Percentiles rank a stretch among this genome's conserved stretches.
phyloP scores from a whole-genome alignment of 257 asterid species.

The Solanum bukasovii region DNA sequence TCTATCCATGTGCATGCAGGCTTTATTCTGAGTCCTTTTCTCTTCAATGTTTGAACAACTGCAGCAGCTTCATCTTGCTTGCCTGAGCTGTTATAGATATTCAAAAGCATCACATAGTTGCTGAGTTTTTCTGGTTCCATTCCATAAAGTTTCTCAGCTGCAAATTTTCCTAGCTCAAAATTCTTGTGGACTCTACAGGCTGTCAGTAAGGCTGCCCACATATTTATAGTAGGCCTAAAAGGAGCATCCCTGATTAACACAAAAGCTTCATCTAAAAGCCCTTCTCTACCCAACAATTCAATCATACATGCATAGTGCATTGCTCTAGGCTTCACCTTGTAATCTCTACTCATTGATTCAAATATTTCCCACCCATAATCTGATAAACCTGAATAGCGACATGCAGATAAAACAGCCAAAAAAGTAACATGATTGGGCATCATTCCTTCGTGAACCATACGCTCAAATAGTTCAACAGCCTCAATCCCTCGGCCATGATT shows the following conservation, averaged over 20 bases:
- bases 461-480: slow-evolving; percentile 62
- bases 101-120: slow-evolving; percentile 66
- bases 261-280: slow-evolving; percentile 71
- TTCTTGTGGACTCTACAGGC: slow-evolving; percentile 78
- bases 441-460: slow-evolving; percentile 53
- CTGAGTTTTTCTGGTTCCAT: slow-evolving; percentile 84
- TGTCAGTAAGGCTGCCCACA: slow-evolving; percentile 96
- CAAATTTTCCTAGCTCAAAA: slow-evolving; percentile 69
- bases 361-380: slow-evolving; percentile 68
- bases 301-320: slow-evolving; percentile 85
- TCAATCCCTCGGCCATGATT: slow-evolving; percentile 64
- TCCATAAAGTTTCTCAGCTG: slow-evolving; percentile 72
- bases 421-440: slow-evolving; percentile 77
- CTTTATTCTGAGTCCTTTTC: slow-evolving; percentile 54
- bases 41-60: slow-evolving; percentile 53
- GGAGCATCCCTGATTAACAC: slow-evolving; percentile 64
- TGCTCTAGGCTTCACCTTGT: slow-evolving; percentile 66
- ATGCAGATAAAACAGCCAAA: slow-evolving; percentile 68
- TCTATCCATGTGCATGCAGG: slow-evolving; percentile 85
- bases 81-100: slow-evolving; percentile 50
- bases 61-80: slow-evolving; percentile 62
- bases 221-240: slow-evolving; percentile 49
- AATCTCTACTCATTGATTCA: slow-evolving; percentile 58
- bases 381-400: slow-evolving; percentile 65
- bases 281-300: slow-evolving; percentile 74